phyloP scores from a whole-genome alignment of 1,139 yeast genomes.

The Debaryomyces subglobosus region DNA sequence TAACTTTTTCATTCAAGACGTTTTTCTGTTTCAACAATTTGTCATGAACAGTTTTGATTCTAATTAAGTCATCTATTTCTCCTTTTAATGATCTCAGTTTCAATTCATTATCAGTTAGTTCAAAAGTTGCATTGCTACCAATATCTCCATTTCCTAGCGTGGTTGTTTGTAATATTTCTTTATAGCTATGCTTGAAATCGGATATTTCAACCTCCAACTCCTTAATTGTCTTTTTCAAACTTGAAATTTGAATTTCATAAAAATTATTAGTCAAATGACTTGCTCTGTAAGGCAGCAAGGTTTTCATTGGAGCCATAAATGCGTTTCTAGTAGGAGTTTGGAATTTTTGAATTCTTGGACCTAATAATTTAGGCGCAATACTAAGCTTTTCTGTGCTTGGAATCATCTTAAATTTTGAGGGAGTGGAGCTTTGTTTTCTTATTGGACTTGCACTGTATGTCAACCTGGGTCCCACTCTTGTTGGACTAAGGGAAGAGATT shows the following conservation, averaged over 20 bases:
- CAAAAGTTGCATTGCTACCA: neutral
- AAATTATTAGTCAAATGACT: slow-evolving; percentile 8
- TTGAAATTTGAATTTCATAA: slow-evolving; percentile 12
- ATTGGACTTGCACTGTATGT: slow-evolving; percentile 1
- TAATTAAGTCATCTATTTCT: slow-evolving; percentile 7
- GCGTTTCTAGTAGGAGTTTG: slow-evolving; percentile 6
- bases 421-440: slow-evolving; percentile 5
- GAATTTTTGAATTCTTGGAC: neutral
- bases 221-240: slow-evolving; percentile 14
- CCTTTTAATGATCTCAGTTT: slow-evolving; percentile 6
- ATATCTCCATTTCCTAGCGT: neutral
- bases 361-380: slow-evolving; percentile 6
- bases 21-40: slow-evolving; percentile 13
- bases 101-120: neutral
- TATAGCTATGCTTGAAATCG: slow-evolving; percentile 15
- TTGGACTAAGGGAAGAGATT: slow-evolving; percentile 24
- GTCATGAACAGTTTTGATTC: slow-evolving; percentile 8
- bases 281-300: neutral
- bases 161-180: slow-evolving; percentile 5
- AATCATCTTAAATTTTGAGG: slow-evolving; percentile 4
- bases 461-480: slow-evolving; percentile 2
- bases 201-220: slow-evolving; percentile 16
- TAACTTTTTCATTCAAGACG: slow-evolving; percentile 14
- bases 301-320: slow-evolving; percentile 1
- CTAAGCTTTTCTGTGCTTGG: neutral